Conservation (phyloP, 2,329 filamentous ascomycete genomes). For the Colletotrichum lini region DNA sequence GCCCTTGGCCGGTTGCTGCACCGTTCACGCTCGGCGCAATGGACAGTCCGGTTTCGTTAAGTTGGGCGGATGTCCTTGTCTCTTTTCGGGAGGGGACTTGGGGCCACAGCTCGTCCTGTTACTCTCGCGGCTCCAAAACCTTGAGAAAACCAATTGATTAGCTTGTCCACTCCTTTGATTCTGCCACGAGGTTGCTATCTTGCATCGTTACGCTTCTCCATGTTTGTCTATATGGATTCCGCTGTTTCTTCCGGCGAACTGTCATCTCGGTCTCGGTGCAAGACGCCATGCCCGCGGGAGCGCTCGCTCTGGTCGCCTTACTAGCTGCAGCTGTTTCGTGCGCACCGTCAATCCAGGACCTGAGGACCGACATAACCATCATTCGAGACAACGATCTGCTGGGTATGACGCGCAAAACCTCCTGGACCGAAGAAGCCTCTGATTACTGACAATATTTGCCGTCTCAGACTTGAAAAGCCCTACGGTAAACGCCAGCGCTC, state of each 20-base stretch:
- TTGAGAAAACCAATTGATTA: not conserved
- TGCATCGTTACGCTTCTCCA: not conserved
- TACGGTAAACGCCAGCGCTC: conserved; percentile 51
- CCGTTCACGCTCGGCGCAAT: conserved; percentile 28
- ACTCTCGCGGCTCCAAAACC: not conserved
- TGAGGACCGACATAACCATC: conserved; percentile 55
- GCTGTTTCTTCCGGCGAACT: conserved; percentile 17
- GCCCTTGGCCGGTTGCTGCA: conserved; percentile 19
- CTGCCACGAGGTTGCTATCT: not conserved
- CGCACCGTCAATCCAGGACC: conserved; percentile 51
- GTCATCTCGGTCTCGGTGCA: conserved; percentile 27
- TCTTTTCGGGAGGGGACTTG: not conserved
- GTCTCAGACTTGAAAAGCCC: conserved; percentile 51
- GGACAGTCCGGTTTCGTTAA: conserved; percentile 16
- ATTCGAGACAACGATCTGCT: conserved; percentile 59
- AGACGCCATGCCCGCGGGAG: conserved; percentile 33
- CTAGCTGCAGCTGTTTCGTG: conserved; percentile 44
- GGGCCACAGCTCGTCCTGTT: conserved; percentile 7
- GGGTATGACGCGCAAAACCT: conserved; percentile 47
- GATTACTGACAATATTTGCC: conserved; percentile 3
- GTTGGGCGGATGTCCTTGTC: conserved; percentile 19
- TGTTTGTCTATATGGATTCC: conserved; percentile 4
- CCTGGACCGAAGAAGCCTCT: not conserved
- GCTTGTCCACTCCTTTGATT: not conserved
- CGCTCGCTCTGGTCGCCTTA: conserved; percentile 40